Conservation (phyloP, 2,329 filamentous ascomycete species). For the Ophiostoma quercus region DNA sequence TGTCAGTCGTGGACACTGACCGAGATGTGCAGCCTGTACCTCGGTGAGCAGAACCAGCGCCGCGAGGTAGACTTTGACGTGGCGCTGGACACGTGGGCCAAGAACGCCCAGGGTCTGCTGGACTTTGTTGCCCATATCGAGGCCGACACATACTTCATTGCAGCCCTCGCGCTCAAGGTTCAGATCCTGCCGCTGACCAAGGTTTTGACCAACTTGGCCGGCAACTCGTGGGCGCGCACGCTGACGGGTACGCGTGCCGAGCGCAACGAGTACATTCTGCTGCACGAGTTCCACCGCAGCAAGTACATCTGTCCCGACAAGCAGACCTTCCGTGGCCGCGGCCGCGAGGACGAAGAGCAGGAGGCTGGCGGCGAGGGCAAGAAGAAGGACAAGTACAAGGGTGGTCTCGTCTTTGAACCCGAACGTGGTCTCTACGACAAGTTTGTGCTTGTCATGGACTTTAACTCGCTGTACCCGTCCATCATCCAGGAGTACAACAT, state of each 20-base stretch:
- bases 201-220: slow-evolving; percentile 90
- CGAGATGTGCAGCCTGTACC: slow-evolving; percentile 92
- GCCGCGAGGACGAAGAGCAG: slow-evolving; percentile 66
- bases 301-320: slow-evolving; percentile 99
- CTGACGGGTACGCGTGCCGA: slow-evolving; percentile 93
- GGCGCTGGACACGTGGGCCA: slow-evolving; percentile 81
- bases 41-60: slow-evolving; percentile 56
- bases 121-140: slow-evolving; percentile 93
- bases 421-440: slow-evolving; percentile 98
- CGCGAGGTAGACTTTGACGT: slow-evolving; percentile 84
- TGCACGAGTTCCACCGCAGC: slow-evolving; percentile 93
- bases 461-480: slow-evolving; percentile 96
- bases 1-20: slow-evolving; percentile 98
- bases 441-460: slow-evolving; percentile 98
- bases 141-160: slow-evolving; percentile 91
- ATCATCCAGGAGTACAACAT: slow-evolving; percentile 99
- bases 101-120: slow-evolving; percentile 76
- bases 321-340: slow-evolving; percentile 69
- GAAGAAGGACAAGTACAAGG: slow-evolving; percentile 99
- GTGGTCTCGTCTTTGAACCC: slow-evolving; percentile 95
- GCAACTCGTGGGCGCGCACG: slow-evolving; percentile 96
- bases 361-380: slow-evolving; percentile 57
- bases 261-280: slow-evolving; percentile 97
- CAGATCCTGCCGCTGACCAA: slow-evolving; percentile 93
- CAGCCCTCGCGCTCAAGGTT: slow-evolving; percentile 78